These are phyloP conservation scores for Gonapodya prolifera DNA, from an alignment of 192 early-diverging fungal species.

Conservation along the genomic window DNA sequence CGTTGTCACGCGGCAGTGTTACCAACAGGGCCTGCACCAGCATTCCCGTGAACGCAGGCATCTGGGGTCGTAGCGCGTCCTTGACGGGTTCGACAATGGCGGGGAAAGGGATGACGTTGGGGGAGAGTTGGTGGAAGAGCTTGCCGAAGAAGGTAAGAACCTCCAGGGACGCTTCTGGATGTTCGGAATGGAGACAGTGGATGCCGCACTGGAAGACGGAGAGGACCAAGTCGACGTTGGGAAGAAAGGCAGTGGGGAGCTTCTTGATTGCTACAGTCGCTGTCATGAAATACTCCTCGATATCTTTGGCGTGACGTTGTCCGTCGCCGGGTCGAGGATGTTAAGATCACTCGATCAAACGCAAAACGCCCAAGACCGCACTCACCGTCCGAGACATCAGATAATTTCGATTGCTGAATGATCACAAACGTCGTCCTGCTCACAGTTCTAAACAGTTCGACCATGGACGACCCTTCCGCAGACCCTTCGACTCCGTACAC, in stretches of 20 bases:
- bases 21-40: slow-evolving; percentile 42
- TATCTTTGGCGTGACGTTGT: slow-evolving; percentile 1
- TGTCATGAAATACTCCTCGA: slow-evolving; percentile 6
- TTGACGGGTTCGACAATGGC: slow-evolving; percentile 19
- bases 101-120: slow-evolving; percentile 6
- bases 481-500: slow-evolving; percentile 45
- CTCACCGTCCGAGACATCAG: slow-evolving; percentile 56
- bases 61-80: slow-evolving; percentile 24
- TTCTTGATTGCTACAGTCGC: slow-evolving; percentile 9
- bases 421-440: slow-evolving; percentile 51
- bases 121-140: slow-evolving; percentile 14
- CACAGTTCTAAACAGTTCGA: slow-evolving; percentile 47
- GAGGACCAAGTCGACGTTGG: slow-evolving; percentile 13
- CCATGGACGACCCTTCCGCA: slow-evolving; percentile 29
- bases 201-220: slow-evolving; percentile 6
- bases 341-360: background rate
- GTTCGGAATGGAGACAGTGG: slow-evolving; percentile 11
- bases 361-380: background rate
- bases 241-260: slow-evolving; percentile 14
- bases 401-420: slow-evolving; percentile 31
- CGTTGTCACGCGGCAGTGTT: slow-evolving; percentile 36
- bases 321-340: background rate
- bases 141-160: slow-evolving; percentile 10
- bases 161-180: slow-evolving; percentile 1
- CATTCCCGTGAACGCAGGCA: slow-evolving; percentile 21